Evolutionary conservation across 2,329 filamentous ascomycete species (phyloP).

Genomic region (Sporothrix euskadiensis): DNA sequence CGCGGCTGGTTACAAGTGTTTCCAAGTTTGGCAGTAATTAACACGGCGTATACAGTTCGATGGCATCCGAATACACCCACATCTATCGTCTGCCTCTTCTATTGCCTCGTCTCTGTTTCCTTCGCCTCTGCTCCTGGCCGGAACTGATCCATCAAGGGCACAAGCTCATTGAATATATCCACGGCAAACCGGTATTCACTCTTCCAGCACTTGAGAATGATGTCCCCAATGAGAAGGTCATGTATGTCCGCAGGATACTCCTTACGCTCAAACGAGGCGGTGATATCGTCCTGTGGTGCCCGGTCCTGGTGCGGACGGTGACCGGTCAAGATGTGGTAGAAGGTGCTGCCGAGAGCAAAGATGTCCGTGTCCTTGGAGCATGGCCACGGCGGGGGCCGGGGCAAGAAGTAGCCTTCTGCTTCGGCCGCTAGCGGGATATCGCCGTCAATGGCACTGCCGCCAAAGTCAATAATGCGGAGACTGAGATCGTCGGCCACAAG

Average conservation of each 20-base stretch:
- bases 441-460: conserved; percentile 14
- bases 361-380: background rate
- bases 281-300: background rate
- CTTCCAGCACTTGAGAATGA: conserved; percentile 13
- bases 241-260: background rate
- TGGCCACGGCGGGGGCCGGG: background rate
- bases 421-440: background rate
- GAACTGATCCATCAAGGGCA: conserved; percentile 4
- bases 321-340: conserved; percentile 16
- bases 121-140: background rate
- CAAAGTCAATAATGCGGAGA: conserved; percentile 9
- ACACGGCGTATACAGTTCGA: too few relatives aligned
- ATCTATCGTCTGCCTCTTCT: background rate
- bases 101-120: background rate
- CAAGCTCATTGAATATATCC: background rate
- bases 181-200: background rate
- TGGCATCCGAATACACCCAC: background rate
- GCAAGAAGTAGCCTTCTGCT: background rate
- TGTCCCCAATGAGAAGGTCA: background rate
- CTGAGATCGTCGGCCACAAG: background rate
- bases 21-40: too few relatives aligned
- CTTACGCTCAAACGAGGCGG: background rate
- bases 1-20: too few relatives aligned
- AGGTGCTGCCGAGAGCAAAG: conserved; percentile 12
- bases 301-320: conserved; percentile 1